Conservation (phyloP, 164 flowering plant genomes). For the Platanus orientalis region DNA sequence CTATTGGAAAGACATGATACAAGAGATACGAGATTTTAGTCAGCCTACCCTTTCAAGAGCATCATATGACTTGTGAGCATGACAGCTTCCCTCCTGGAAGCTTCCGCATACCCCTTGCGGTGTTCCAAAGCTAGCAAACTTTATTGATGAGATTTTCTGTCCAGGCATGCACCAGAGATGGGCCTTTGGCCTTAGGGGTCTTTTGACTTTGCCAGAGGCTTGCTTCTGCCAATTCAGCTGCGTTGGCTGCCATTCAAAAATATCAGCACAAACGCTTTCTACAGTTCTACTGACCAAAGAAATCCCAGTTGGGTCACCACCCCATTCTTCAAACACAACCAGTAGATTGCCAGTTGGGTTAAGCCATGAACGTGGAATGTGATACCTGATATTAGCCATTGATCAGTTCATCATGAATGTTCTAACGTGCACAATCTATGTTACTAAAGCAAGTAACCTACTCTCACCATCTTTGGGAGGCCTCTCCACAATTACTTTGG, state of each 20-base stretch:
- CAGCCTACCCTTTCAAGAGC: slow-evolving; percentile 36
- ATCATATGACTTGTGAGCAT: slow-evolving; percentile 46
- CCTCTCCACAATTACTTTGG: slow-evolving; percentile 50
- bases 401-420: background rate
- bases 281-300: slow-evolving; percentile 41
- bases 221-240: slow-evolving; percentile 24
- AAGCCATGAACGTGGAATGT: slow-evolving; percentile 72
- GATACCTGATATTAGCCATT: slow-evolving; percentile 50
- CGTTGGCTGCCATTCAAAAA: slow-evolving; percentile 46
- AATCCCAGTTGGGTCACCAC: slow-evolving; percentile 61
- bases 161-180: slow-evolving; percentile 47
- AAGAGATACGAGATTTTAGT: too few species aligned
- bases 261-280: slow-evolving; percentile 42
- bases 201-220: slow-evolving; percentile 21
- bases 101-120: slow-evolving; percentile 56
- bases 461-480: slow-evolving; percentile 69
- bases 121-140: slow-evolving; percentile 58
- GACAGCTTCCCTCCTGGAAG: slow-evolving; percentile 46
- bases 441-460: background rate
- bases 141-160: slow-evolving; percentile 40
- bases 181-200: slow-evolving; percentile 35
- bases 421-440: background rate
- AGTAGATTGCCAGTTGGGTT: slow-evolving; percentile 44
- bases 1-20: too few species aligned
- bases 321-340: slow-evolving; percentile 70